These are phyloP conservation scores for Populus nigra DNA, from an alignment of 345 rosid genomes.

Conservation along the genomic window DNA sequence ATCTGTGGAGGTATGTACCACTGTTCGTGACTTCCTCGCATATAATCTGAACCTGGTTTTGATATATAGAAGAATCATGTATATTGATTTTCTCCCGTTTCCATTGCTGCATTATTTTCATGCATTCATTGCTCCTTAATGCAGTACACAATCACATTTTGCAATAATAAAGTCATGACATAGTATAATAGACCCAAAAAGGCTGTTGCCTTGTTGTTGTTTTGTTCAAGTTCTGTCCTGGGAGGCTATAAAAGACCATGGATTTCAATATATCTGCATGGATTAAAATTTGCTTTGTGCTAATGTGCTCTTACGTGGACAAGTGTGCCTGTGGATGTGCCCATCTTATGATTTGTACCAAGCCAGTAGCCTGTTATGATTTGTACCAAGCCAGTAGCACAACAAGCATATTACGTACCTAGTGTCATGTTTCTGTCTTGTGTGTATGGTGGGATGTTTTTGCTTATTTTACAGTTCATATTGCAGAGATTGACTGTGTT, in stretches of 20 bases:
- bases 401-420: not conserved
- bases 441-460: slow-evolving; percentile 7
- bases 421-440: not conserved
- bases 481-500: slow-evolving; percentile 66
- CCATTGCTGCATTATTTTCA: not conserved
- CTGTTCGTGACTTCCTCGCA: too few relatives aligned
- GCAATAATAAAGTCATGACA: not conserved
- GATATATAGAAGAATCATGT: not conserved
- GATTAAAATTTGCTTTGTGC: not conserved
- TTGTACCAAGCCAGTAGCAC: not conserved
- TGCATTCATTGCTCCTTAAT: not conserved
- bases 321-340: not conserved
- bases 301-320: not conserved
- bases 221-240: not conserved
- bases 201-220: not conserved
- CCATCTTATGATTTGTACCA: not conserved
- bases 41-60: too few relatives aligned
- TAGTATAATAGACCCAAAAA: not conserved
- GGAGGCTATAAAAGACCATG: not conserved
- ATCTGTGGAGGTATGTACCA: not conserved
- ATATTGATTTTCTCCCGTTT: not conserved
- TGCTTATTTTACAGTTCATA: slow-evolving; percentile 10
- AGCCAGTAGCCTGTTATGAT: not conserved
- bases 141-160: not conserved
- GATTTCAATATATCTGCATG: not conserved